Conservation (phyloP, 345 rosid genomes). For the Raphanus sativus region DNA sequence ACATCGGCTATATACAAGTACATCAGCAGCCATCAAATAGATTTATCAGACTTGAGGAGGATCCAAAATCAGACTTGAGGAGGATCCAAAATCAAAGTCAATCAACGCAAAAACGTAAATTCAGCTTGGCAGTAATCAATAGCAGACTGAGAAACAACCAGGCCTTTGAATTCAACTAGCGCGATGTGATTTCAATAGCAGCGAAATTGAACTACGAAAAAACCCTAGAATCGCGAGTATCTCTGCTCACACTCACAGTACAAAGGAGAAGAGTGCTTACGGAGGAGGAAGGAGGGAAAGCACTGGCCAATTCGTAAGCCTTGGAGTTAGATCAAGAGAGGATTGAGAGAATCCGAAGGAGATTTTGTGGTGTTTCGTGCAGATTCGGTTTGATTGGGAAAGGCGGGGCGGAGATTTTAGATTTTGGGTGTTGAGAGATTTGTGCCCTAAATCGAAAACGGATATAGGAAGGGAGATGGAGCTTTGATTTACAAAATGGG, state of each 20-base stretch:
- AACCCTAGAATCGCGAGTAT: conserved; percentile 22
- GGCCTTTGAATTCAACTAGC: neutral
- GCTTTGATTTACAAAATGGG: conserved; percentile 23
- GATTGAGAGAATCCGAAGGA: conserved; percentile 1
- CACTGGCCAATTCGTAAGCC: conserved; percentile 19
- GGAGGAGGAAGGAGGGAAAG: neutral
- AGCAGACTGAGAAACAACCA: neutral
- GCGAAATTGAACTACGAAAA: conserved; percentile 16
- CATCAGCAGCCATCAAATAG: neutral
- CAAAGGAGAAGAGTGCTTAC: neutral
- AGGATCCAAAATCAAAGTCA: neutral
- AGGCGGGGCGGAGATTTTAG: conserved; percentile 18
- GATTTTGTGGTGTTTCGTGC: neutral
- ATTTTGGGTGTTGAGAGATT: neutral
- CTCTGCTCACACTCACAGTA: conserved; percentile 23
- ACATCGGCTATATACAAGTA: neutral
- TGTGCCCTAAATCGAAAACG: conserved; percentile 41
- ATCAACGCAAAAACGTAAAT: neutral
- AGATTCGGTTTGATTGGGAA: neutral
- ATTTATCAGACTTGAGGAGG: neutral
- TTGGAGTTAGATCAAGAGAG: neutral
- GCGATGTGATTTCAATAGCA: neutral
- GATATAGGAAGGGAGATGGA: conserved; percentile 12
- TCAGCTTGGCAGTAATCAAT: neutral
- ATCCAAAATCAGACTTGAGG: neutral